These are phyloP conservation scores for Ogataea minuta DNA, from an alignment of 805 yeast genomes.

Conservation along the genomic window DNA sequence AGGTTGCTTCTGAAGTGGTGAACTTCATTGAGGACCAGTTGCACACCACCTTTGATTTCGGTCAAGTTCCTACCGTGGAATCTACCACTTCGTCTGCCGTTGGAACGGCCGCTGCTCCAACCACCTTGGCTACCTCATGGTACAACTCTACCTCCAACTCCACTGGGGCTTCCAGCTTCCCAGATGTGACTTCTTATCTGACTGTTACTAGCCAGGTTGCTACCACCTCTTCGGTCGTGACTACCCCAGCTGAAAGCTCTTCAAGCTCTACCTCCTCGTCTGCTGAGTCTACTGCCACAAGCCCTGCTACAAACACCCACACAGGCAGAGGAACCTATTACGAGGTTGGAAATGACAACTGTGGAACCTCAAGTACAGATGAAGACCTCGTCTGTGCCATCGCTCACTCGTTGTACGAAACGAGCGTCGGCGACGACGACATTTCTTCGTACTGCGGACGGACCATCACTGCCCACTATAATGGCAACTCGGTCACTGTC, in stretches of 20 bases:
- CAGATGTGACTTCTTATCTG: no score
- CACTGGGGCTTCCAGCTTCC: no score
- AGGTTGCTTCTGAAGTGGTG: not conserved
- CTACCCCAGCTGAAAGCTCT: no score
- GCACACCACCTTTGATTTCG: not conserved
- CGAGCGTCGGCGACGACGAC: conserved; percentile 25
- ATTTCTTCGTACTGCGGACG: conserved; percentile 48
- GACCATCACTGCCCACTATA: conserved; percentile 43
- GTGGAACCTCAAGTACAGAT: conserved; percentile 43
- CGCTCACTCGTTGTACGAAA: conserved; percentile 40
- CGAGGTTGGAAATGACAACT: conserved; percentile 46
- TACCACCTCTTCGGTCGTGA: not conserved
- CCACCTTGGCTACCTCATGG: no score
- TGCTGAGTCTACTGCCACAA: not conserved
- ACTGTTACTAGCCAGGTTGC: conserved; percentile 4
- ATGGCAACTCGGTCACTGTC: conserved; percentile 49
- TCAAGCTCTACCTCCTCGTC: conserved; percentile 7
- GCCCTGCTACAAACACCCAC: conserved; percentile 12
- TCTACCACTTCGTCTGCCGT: no score
- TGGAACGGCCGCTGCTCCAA: no score
- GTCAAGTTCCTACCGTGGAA: no score
- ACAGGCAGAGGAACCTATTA: conserved; percentile 52
- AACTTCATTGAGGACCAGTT: not conserved
- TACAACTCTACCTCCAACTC: no score
- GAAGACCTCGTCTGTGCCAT: conserved; percentile 49